These are phyloP conservation scores for Arthrinium phaeospermum DNA, from an alignment of 2,329 filamentous ascomycete genomes.

Conservation along the genomic window DNA sequence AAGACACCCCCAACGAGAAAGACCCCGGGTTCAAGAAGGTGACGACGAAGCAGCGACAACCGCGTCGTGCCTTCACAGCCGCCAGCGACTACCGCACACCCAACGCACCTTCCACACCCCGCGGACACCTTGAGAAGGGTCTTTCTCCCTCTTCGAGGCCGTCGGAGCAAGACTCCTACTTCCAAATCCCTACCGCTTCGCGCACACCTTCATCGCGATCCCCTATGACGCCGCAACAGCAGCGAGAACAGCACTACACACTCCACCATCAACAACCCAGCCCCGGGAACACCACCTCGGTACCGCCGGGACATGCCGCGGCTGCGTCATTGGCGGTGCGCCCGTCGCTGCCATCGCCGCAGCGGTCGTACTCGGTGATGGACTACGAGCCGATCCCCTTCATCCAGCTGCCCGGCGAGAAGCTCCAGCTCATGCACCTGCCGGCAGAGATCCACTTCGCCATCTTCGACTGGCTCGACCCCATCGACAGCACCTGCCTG, in stretches of 20 bases:
- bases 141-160: slow-evolving; percentile 19
- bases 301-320: slow-evolving; percentile 18
- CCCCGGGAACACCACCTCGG: background rate
- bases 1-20: slow-evolving; percentile 21
- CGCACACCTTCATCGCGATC: slow-evolving; percentile 17
- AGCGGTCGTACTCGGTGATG: slow-evolving; percentile 65
- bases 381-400: slow-evolving; percentile 62
- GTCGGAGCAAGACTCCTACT: slow-evolving; percentile 20
- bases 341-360: slow-evolving; percentile 51
- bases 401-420: slow-evolving; percentile 52
- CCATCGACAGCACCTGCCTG: slow-evolving; percentile 67
- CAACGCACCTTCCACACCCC: slow-evolving; percentile 31
- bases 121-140: slow-evolving; percentile 29
- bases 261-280: background rate
- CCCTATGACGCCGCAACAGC: slow-evolving; percentile 6
- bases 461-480: slow-evolving; percentile 67
- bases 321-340: slow-evolving; percentile 30
- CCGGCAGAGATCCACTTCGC: slow-evolving; percentile 65
- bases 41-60: slow-evolving; percentile 26
- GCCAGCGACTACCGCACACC: slow-evolving; percentile 33
- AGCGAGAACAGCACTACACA: background rate
- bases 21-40: slow-evolving; percentile 22
- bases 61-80: slow-evolving; percentile 39
- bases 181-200: slow-evolving; percentile 1
- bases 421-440: slow-evolving; percentile 56